Evolutionary conservation across 2,329 filamentous ascomycete genomes (phyloP).

Genomic region (Periconia sp.): DNA sequence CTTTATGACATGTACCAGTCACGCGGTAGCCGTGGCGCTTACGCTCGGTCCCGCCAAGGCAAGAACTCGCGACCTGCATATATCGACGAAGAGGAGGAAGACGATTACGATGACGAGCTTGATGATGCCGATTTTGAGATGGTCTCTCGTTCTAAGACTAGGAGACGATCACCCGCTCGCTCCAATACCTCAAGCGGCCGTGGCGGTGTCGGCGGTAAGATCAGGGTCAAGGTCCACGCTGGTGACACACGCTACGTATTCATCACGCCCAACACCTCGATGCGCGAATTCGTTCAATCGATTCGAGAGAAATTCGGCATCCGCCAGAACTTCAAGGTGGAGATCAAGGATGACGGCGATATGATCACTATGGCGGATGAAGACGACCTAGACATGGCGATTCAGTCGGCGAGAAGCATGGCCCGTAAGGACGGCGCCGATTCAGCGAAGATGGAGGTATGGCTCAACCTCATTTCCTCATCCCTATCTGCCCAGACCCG

Average conservation of each 20-base stretch:
- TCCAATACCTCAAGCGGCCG: conserved; percentile 58
- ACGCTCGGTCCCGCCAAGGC: conserved; percentile 44
- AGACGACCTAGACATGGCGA: conserved; percentile 90
- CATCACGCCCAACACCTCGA: conserved; percentile 74
- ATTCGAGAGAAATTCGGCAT: conserved; percentile 89
- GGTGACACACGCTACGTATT: conserved; percentile 91
- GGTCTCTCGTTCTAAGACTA: conserved; percentile 58
- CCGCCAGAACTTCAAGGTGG: conserved; percentile 81
- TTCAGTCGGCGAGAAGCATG: conserved; percentile 70
- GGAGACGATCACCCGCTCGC: conserved; percentile 51
- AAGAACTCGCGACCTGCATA: conserved; percentile 62
- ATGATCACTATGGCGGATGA: conserved; percentile 98
- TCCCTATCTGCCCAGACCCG: conserved; percentile 1
- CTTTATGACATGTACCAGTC: conserved; percentile 69
- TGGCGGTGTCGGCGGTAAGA: conserved; percentile 62
- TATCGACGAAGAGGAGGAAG: conserved; percentile 81
- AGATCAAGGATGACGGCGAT: conserved; percentile 86
- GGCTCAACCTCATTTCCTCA: conserved; percentile 46
- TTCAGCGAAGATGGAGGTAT: conserved; percentile 93
- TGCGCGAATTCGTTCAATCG: conserved; percentile 76
- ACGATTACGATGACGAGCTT: conserved; percentile 71
- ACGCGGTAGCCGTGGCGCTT: conserved; percentile 33
- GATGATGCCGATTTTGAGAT: conserved; percentile 84
- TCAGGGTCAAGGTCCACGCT: conserved; percentile 89
- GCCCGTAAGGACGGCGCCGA: conserved; percentile 78